Conservation (phyloP, 192 early-diverging fungal genomes). For the Cetraspora pellucida region DNA sequence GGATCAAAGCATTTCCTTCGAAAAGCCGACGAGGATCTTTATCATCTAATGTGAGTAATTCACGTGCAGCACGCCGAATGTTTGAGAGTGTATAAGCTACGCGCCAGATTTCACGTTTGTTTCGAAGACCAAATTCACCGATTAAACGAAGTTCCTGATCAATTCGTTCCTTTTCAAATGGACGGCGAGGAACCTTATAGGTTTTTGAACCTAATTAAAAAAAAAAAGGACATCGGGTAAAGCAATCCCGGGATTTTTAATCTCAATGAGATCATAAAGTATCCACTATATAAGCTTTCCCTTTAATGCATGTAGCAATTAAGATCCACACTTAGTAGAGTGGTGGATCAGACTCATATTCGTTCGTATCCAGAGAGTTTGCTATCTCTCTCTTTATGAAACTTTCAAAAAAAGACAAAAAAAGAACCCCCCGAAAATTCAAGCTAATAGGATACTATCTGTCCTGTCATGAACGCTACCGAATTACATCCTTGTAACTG, state of each 20-base stretch:
- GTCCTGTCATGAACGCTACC: too few relatives aligned
- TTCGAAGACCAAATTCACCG: slow-evolving; percentile 96
- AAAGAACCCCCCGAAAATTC: not conserved
- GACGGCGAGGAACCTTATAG: slow-evolving; percentile 95
- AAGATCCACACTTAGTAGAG: slow-evolving; percentile 26
- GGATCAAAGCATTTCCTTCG: slow-evolving; percentile 99
- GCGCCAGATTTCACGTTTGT: slow-evolving; percentile 99
- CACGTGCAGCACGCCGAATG: slow-evolving; percentile 99
- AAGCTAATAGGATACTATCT: not conserved
- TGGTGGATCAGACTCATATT: slow-evolving; percentile 38
- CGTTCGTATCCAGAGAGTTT: slow-evolving; percentile 59
- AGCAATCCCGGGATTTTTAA: not conserved
- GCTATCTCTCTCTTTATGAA: slow-evolving; percentile 28
- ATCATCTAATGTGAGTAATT: slow-evolving; percentile 93
- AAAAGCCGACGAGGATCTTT: slow-evolving; percentile 98
- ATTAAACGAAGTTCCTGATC: slow-evolving; percentile 92
- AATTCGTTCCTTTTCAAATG: slow-evolving; percentile 96
- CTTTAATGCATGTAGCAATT: slow-evolving; percentile 15
- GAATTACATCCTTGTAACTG: too few relatives aligned
- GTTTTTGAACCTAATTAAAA: slow-evolving; percentile 68
- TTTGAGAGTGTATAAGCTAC: slow-evolving; percentile 96
- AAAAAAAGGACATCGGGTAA: slow-evolving; percentile 39
- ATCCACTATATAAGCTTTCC: not conserved
- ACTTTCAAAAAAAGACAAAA: not conserved
- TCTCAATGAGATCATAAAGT: slow-evolving; percentile 1